Conservation (phyloP, 495 filamentous ascomycete genomes). For the Daldinia caldariorum region DNA sequence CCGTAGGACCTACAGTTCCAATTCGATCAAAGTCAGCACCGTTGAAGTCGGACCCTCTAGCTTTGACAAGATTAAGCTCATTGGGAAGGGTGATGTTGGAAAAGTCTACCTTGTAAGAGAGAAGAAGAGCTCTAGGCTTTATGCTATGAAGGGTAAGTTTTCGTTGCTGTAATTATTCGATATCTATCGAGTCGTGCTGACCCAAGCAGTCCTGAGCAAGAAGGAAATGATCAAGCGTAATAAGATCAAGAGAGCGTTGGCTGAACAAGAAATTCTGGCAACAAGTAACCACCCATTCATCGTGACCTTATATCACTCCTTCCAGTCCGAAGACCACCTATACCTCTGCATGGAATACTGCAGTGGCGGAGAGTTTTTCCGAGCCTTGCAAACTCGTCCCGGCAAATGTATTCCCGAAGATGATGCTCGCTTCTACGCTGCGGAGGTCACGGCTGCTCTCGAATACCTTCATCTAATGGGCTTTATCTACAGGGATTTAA, state of each 20-base stretch:
- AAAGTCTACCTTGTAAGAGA: conserved; percentile 98
- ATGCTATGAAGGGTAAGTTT: conserved; percentile 94
- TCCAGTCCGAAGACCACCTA: conserved; percentile 97
- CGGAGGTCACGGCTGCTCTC: conserved; percentile 95
- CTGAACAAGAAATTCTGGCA: conserved; percentile 96
- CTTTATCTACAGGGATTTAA: conserved; percentile 97
- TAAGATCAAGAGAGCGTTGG: conserved; percentile 98
- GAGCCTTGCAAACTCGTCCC: conserved; percentile 93
- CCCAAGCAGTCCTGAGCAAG: conserved; percentile 86
- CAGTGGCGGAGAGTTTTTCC: conserved; percentile 97
- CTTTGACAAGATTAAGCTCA: conserved; percentile 99
- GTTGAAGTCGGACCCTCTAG: conserved; percentile 95
- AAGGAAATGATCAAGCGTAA: conserved; percentile 99
- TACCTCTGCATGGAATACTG: conserved; percentile 99
- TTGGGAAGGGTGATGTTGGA: conserved; percentile 97
- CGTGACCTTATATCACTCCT: conserved; percentile 97
- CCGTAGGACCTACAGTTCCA: conserved; percentile 96
- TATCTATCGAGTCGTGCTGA: conserved; percentile 47
- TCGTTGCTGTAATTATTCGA: neutral
- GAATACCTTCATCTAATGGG: conserved; percentile 99
- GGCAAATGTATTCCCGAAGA: conserved; percentile 98
- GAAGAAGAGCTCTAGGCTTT: conserved; percentile 93
- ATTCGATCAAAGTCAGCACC: conserved; percentile 97
- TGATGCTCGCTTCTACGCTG: conserved; percentile 96
- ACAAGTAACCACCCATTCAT: conserved; percentile 99